A percentile compares a stretch with the other conserved stretches of the same genome.
phyloP scores from a whole-genome alignment of 345 rosid species.

The Triadica sebifera region DNA sequence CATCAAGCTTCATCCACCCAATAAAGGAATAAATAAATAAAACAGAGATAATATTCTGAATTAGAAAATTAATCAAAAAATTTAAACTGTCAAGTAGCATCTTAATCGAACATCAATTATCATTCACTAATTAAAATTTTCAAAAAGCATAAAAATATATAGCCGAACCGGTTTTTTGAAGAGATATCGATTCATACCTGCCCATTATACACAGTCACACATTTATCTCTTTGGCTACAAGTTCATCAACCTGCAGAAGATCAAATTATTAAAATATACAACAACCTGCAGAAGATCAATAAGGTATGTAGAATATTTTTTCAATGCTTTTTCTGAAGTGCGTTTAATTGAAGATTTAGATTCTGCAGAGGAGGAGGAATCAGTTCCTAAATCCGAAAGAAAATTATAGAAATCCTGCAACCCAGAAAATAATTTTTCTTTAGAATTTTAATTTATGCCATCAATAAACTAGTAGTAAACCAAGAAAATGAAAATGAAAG shows the following conservation, averaged over 20 bases:
- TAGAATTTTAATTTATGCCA: background rate
- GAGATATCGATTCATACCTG: conserved; percentile 50
- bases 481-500: too few species aligned
- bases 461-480: too few species aligned
- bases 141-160: too few species aligned
- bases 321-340: conserved; percentile 18
- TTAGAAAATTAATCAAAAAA: background rate
- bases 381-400: conserved; percentile 50
- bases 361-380: conserved; percentile 27
- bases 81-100: background rate
- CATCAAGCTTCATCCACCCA: conserved; percentile 53
- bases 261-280: too few species aligned
- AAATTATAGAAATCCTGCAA: conserved; percentile 82
- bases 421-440: background rate
- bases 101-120: background rate
- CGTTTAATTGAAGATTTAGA: background rate
- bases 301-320: conserved; percentile 55
- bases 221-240: conserved; percentile 64
- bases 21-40: background rate
- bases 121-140: background rate
- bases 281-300: too few species aligned
- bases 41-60: background rate
- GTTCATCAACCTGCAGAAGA: conserved; percentile 61
- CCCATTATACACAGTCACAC: conserved; percentile 82
- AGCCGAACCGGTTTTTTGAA: too few species aligned